A percentile compares a stretch with the other conserved stretches of the same genome.
These are phyloP conservation scores for Arthrocladium fulminans DNA, from an alignment of 2,329 filamentous ascomycete genomes.

Conservation along the genomic window DNA sequence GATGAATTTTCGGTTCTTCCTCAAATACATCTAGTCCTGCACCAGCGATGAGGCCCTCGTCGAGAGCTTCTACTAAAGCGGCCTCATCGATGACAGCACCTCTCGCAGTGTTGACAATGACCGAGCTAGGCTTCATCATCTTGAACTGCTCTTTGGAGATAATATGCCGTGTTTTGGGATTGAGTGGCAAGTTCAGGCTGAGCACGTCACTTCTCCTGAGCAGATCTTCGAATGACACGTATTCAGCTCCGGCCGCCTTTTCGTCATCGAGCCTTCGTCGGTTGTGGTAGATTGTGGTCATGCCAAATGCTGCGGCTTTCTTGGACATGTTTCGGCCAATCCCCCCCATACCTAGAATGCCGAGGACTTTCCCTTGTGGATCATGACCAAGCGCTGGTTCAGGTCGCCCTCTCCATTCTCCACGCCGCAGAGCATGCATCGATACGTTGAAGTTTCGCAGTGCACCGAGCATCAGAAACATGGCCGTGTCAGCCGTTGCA, in stretches of 20 bases:
- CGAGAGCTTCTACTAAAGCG: conserved; percentile 65
- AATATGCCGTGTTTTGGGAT: conserved; percentile 64
- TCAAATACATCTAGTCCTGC: conserved; percentile 76
- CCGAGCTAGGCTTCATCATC: conserved; percentile 67
- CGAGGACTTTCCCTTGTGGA: conserved; percentile 67
- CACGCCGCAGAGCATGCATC: conserved; percentile 58
- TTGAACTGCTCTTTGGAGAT: conserved; percentile 62
- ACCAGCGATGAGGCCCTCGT: conserved; percentile 59
- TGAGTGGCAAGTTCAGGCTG: conserved; percentile 71
- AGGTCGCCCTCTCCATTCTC: conserved; percentile 56
- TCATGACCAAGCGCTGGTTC: conserved; percentile 59
- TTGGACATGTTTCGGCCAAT: conserved; percentile 68
- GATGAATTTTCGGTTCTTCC: conserved; percentile 67
- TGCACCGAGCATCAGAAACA: conserved; percentile 74
- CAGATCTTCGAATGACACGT: conserved; percentile 65
- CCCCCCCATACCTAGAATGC: conserved; percentile 78
- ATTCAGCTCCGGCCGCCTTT: conserved; percentile 48
- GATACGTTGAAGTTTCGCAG: conserved; percentile 51
- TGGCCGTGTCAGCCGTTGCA: conserved; percentile 69
- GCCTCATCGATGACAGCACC: conserved; percentile 75
- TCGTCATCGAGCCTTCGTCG: conserved; percentile 12
- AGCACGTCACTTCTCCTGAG: conserved; percentile 63
- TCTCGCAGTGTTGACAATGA: conserved; percentile 74
- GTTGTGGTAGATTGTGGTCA: conserved; percentile 25
- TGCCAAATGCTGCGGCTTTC: conserved; percentile 23